A percentile compares a stretch with the other conserved stretches of the same genome.
Evolutionary conservation across 2,329 filamentous ascomycete genomes (phyloP).

Genomic region (Coniochaeta hoffmannii): DNA sequence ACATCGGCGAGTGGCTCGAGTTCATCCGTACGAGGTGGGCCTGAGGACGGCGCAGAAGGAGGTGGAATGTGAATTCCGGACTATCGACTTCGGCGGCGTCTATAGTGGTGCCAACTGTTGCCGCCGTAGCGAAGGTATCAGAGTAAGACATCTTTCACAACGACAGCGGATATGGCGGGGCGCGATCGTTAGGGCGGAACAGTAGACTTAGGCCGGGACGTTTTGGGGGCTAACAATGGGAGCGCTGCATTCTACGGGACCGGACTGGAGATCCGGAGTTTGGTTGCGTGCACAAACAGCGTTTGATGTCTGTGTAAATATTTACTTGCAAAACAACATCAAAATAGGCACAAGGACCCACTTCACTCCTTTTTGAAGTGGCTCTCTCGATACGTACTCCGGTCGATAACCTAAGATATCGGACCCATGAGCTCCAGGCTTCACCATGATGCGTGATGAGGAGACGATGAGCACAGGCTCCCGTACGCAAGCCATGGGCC

Average conservation of each 20-base stretch:
- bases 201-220: too few species aligned
- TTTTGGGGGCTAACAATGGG: background rate
- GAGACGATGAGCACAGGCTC: constrained; percentile 1
- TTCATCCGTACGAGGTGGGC: constrained; percentile 35
- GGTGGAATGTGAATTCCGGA: background rate
- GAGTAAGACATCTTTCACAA: background rate
- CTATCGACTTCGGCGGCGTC: background rate
- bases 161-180: background rate
- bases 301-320: background rate
- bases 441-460: background rate
- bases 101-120: constrained; percentile 1
- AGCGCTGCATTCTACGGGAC: background rate
- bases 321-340: constrained; percentile 1
- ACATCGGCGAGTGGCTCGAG: constrained; percentile 46
- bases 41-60: constrained; percentile 5
- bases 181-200: background rate
- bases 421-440: background rate
- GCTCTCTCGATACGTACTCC: background rate
- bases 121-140: background rate
- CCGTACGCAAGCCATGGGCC: background rate
- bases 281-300: background rate
- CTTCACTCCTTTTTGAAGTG: background rate
- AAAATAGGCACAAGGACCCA: background rate
- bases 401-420: background rate
- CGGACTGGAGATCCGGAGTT: background rate